Base-by-base conservation (phyloP, 805 yeast species). In the Saturnispora besseyi region DNA sequence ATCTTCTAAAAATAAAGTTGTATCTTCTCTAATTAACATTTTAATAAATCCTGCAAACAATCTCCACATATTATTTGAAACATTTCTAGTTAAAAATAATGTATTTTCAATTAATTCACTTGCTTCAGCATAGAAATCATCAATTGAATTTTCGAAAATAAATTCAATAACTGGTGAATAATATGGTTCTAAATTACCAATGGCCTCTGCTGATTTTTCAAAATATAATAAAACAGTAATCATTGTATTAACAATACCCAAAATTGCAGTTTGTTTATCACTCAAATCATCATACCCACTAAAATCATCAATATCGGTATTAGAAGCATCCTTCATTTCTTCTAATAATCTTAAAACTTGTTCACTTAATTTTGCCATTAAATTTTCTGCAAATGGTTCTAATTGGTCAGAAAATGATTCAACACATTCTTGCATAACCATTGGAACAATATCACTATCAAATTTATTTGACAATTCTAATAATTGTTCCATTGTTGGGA, bases 361-460 rank as follows among this genome's bases (percentile, higher is more conserved):
- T 53, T 83, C 84, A 21, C 84, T 81, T 57, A 84, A 67, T 62
- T 81, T 77, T 56, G 66, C 58, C 71, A 67, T 68, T 56, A 85
- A 67, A 50, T 81, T 82, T 29, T 80, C 76, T 26, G 96, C 96
- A 64, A 88, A 91, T 26, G 99, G 98, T 55, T 90, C 93, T 57
- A 91, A 73, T 65, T 91, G 95, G 55, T 82, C 86, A 5, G 95
- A 76, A 66, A 84, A 93, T 51, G 78, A 79, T 61, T 90, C 96
- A 30, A 91, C 97, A 62, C 93, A 84, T 59, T 90, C 96, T 71
- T 91, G 98, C 84, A 91, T 88, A 6, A 91, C 96, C 24, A 84
- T 85, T 22, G 95, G 80, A 29, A 93, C 76, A 2, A 89, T 78
- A 61, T 93, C 99, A 51, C 84, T 81, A 59, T 91, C 99, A 55